A percentile compares a stretch with the other conserved stretches of the same genome.
Conservation (phyloP, 208 protist genomes). For the Leishmania turanica region DNA sequence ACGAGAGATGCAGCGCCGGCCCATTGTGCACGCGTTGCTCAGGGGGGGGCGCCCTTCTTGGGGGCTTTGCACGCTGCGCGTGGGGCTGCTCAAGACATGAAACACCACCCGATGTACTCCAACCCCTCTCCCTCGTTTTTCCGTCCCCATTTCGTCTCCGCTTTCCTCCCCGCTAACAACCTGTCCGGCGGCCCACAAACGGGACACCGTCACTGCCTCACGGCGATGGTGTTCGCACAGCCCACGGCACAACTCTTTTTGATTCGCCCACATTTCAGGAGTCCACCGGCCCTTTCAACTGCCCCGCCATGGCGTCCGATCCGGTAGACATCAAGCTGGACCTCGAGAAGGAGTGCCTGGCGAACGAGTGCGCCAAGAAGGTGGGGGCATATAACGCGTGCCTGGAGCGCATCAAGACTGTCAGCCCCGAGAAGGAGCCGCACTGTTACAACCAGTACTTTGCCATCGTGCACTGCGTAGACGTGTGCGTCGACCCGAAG, state of each 20-base stretch:
- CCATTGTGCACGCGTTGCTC: neutral
- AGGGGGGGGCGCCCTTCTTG: neutral
- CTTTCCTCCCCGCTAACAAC: neutral
- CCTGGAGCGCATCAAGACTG: slow-evolving; percentile 78
- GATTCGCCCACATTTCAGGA: neutral
- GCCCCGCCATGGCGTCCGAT: slow-evolving; percentile 48
- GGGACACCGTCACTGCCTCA: neutral
- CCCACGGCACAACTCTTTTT: neutral
- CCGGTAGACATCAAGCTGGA: slow-evolving; percentile 75
- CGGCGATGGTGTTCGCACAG: neutral
- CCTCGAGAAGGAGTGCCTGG: slow-evolving; percentile 78
- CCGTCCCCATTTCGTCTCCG: neutral
- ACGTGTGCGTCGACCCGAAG: slow-evolving; percentile 79
- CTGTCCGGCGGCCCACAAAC: neutral
- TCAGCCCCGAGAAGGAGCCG: slow-evolving; percentile 61
- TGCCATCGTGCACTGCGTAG: slow-evolving; percentile 81
- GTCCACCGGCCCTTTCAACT: neutral
- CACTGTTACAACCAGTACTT: slow-evolving; percentile 87
- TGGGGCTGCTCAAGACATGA: neutral
- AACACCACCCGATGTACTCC: neutral
- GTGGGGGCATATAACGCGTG: slow-evolving; percentile 65
- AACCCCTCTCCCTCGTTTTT: neutral
- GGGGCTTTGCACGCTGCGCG: neutral
- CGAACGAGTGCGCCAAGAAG: slow-evolving; percentile 62
- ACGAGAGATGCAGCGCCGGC: neutral